A percentile compares a stretch with the other conserved stretches of the same genome.
These are phyloP conservation scores for Corchorus olitorius DNA, from an alignment of 345 rosid species.

Conservation along the genomic window DNA sequence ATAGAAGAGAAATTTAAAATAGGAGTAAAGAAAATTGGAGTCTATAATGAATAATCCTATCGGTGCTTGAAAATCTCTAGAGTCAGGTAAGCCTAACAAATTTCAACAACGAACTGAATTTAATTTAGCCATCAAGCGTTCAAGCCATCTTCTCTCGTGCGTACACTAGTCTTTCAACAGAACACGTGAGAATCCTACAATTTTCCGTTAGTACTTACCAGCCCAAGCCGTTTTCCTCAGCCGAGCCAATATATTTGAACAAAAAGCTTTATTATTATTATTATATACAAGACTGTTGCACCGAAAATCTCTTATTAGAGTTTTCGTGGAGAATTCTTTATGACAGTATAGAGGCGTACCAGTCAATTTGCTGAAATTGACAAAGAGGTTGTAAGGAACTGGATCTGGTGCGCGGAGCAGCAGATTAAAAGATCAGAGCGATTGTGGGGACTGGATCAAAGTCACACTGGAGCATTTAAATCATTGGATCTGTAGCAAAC, in stretches of 20 bases:
- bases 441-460: too few relatives aligned
- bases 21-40: background rate
- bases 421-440: too few relatives aligned
- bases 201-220: background rate
- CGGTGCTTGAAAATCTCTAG: background rate
- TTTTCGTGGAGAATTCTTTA: too few relatives aligned
- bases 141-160: constrained; percentile 24
- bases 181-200: constrained; percentile 20
- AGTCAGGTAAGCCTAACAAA: background rate
- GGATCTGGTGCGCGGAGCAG: too few relatives aligned
- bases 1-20: background rate
- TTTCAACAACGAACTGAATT: background rate
- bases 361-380: too few relatives aligned
- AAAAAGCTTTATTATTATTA: background rate
- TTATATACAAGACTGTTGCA: too few relatives aligned
- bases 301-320: too few relatives aligned
- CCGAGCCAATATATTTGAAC: constrained; percentile 7
- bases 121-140: background rate
- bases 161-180: constrained; percentile 33
- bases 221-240: constrained; percentile 4
- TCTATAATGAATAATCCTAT: too few relatives aligned
- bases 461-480: too few relatives aligned
- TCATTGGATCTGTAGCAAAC: too few relatives aligned
- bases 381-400: too few relatives aligned
- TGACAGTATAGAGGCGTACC: too few relatives aligned